Evolutionary conservation across 2,329 filamentous ascomycete genomes (phyloP).

Genomic region (Helicocarpus griseus): DNA sequence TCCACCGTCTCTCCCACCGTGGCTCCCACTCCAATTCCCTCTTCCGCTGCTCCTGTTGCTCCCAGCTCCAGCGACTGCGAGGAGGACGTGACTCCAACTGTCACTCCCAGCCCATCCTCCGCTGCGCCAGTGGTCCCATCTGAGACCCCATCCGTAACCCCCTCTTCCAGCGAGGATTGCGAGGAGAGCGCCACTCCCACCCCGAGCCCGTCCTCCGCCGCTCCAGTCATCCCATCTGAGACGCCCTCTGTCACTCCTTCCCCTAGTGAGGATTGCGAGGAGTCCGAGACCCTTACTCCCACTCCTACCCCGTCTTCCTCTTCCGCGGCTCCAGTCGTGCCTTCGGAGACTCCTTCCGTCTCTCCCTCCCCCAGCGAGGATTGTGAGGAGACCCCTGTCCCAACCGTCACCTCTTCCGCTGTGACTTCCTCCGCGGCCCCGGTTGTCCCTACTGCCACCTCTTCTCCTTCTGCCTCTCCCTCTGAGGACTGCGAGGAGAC

Average conservation of each 20-base stretch:
- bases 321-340: neutral
- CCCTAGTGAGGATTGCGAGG: no score
- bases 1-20: neutral
- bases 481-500: neutral
- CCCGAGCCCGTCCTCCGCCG: neutral
- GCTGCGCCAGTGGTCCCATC: neutral
- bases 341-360: no score
- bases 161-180: neutral
- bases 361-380: no score
- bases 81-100: no score
- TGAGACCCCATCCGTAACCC: neutral
- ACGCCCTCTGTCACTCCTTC: no score
- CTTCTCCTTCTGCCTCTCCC: neutral
- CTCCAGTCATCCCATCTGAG: no score
- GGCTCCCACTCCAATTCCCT: neutral
- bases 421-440: neutral
- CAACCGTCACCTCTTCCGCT: neutral
- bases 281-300: no score
- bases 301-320: no score
- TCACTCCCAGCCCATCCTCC: neutral
- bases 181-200: neutral
- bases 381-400: neutral
- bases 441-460: neutral
- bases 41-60: no score
- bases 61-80: no score